Evolutionary conservation across 2,329 filamentous ascomycete genomes (phyloP).

Genomic region (Lasiodiplodia gonubiensis): DNA sequence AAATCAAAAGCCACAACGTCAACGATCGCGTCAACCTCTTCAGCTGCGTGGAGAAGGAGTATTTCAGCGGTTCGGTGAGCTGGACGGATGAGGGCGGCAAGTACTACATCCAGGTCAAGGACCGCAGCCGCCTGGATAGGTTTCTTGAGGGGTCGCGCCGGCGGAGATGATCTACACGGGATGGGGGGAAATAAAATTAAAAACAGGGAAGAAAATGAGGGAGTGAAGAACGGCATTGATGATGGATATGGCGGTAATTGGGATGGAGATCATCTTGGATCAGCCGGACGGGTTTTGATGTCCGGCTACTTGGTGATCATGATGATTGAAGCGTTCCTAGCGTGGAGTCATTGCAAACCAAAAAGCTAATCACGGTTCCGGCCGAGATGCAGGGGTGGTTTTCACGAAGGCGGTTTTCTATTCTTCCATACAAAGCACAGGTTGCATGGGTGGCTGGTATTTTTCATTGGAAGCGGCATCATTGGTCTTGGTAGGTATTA

Average conservation of each 20-base stretch:
- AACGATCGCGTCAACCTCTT: constrained; percentile 56
- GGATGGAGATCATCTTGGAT: background rate
- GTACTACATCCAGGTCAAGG: constrained; percentile 62
- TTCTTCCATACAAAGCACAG: background rate
- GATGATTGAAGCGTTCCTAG: constrained; percentile 9
- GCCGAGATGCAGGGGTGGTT: background rate
- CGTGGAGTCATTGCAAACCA: background rate
- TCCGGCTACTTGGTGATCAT: constrained; percentile 5
- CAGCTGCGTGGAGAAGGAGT: constrained; percentile 68
- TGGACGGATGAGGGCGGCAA: constrained; percentile 86
- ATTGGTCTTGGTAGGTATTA: constrained; percentile 10
- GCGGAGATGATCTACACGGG: constrained; percentile 2
- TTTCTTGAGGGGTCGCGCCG: constrained; percentile 16
- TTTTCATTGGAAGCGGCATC: constrained; percentile 2
- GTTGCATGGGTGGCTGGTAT: constrained; percentile 12
- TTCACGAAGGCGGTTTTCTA: background rate
- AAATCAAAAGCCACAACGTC: constrained; percentile 81
- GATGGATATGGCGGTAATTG: background rate
- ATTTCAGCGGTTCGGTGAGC: constrained; percentile 75
- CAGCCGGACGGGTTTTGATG: background rate
- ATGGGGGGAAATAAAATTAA: too few relatives aligned
- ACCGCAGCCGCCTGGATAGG: constrained; percentile 20
- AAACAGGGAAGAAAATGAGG: background rate
- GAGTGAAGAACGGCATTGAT: constrained; percentile 1
- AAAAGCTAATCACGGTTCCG: background rate